phyloP scores from a whole-genome alignment of 345 rosid species.

The Corchorus capsularis region DNA sequence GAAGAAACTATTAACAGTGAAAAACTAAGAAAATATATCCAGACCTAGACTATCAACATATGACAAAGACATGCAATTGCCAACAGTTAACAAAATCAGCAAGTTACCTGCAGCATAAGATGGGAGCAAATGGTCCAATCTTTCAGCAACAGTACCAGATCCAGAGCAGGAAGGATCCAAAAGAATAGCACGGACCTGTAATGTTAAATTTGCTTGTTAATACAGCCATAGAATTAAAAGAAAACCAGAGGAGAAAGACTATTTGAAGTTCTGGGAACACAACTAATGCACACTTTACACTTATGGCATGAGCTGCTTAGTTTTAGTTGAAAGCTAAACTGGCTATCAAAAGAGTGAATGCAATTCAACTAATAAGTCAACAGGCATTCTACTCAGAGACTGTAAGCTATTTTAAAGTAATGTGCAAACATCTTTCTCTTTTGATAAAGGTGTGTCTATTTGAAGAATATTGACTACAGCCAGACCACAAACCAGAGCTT shows the following conservation, averaged over 20 bases:
- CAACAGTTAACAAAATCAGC: not conserved
- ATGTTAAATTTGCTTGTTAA: conserved; percentile 1
- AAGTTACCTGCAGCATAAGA: conserved; percentile 52
- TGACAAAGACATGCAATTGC: not conserved
- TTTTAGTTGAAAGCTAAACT: not conserved
- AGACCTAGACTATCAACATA: not conserved
- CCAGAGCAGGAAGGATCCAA: conserved; percentile 98
- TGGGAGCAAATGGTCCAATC: conserved; percentile 92
- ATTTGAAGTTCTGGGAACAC: not conserved
- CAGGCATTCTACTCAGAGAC: not conserved
- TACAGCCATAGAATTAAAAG: not conserved
- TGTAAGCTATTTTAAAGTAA: not conserved
- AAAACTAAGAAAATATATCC: not conserved
- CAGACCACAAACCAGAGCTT: not conserved
- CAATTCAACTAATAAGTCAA: not conserved
- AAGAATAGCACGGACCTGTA: conserved; percentile 78
- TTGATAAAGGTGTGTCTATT: not conserved
- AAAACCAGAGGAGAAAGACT: not conserved
- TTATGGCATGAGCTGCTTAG: not conserved
- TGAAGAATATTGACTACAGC: not conserved
- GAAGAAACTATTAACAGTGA: not conserved
- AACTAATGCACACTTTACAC: not conserved
- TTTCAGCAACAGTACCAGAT: conserved; percentile 78
- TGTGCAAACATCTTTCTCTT: not conserved
- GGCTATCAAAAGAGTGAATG: not conserved